Evolutionary conservation across 176 grass and related monocot genomes (phyloP).

Genomic region (Oryza longistaminata): DNA sequence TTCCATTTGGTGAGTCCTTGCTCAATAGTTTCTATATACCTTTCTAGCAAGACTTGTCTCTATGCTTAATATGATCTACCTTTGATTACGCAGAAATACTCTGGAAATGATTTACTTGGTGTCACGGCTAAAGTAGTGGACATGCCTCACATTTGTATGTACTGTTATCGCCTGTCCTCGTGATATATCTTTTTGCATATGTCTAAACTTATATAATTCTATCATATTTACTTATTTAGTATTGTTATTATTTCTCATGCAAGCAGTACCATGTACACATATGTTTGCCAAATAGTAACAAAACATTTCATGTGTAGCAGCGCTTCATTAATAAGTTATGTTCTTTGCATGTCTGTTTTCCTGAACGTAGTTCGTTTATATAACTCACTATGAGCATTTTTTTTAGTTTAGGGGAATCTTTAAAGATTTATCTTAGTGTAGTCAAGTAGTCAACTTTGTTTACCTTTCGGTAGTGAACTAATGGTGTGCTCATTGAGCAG

Average conservation of each 20-base stretch:
- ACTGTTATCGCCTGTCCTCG: not conserved
- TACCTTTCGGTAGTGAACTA: not conserved
- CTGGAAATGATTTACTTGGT: constrained; percentile 95
- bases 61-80: constrained; percentile 36
- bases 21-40: constrained; percentile 4
- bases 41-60: constrained; percentile 13
- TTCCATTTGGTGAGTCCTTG: constrained; percentile 84
- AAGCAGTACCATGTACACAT: not conserved
- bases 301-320: not conserved
- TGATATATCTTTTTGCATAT: not conserved
- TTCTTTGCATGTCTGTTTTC: not conserved
- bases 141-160: constrained; percentile 96
- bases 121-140: constrained; percentile 89
- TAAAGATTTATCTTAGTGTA: constrained; percentile 12
- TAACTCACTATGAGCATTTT: not conserved
- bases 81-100: constrained; percentile 70
- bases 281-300: not conserved
- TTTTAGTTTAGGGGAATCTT: not conserved
- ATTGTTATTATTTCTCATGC: constrained; percentile 11
- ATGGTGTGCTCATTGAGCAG: constrained; percentile 14
- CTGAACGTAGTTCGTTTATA: not conserved
- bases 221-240: constrained; percentile 18
- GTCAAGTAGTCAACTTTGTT: not conserved
- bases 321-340: not conserved
- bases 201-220: constrained; percentile 1